Conservation (phyloP, 345 rosid genomes). For the Litchi chinensis region DNA sequence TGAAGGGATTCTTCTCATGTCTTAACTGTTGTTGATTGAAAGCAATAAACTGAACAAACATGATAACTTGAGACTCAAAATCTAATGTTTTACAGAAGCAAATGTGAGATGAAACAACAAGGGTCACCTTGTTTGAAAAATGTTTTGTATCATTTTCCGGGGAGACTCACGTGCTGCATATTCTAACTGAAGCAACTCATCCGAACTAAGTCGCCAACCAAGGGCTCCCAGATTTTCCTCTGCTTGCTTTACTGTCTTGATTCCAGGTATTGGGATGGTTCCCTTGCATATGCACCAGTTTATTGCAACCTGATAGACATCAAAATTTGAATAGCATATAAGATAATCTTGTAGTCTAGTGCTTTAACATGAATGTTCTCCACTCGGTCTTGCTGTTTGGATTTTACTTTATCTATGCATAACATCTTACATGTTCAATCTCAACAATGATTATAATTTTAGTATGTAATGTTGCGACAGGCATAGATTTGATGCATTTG, state of each 20-base stretch:
- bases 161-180: slow-evolving; percentile 70
- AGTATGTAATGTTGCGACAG: not conserved
- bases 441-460: not conserved
- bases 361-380: too few relatives aligned
- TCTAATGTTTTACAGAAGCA: not conserved
- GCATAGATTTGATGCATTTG: not conserved
- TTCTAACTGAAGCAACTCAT: slow-evolving; percentile 76
- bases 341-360: not conserved
- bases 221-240: slow-evolving; percentile 88
- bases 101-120: not conserved
- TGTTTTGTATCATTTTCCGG: slow-evolving; percentile 73
- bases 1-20: not conserved
- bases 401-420: not conserved
- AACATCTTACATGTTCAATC: not conserved
- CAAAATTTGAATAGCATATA: not conserved
- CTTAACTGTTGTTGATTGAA: not conserved
- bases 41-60: not conserved
- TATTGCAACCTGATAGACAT: slow-evolving; percentile 63
- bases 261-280: slow-evolving; percentile 86
- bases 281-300: slow-evolving; percentile 96
- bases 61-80: not conserved
- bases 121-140: slow-evolving; percentile 71
- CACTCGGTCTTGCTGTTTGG: too few relatives aligned
- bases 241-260: slow-evolving; percentile 70
- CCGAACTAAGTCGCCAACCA: slow-evolving; percentile 69